A percentile compares a stretch with the other conserved stretches of the same genome.
phyloP scores from a whole-genome alignment of 192 early-diverging fungal genomes.

The Podila verticillata region DNA sequence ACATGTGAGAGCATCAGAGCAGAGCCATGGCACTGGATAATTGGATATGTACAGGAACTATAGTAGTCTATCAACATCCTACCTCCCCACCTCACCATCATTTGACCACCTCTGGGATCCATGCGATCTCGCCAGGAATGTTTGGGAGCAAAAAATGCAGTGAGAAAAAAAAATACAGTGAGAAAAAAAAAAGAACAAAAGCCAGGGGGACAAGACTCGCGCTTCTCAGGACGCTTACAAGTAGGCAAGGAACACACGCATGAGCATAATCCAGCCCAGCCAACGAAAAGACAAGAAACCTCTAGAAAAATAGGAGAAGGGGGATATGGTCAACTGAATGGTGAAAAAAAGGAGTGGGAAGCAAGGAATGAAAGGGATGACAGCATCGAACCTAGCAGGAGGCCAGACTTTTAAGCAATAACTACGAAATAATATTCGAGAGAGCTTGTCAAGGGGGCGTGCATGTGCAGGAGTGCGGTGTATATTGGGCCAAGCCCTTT shows the following conservation, averaged over 20 bases:
- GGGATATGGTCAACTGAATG: constrained; percentile 18
- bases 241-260: background rate
- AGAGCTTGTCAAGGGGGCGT: background rate
- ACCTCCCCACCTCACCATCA: no score
- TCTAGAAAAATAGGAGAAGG: constrained; percentile 41
- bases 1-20: no score
- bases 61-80: no score
- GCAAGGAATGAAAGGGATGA: constrained; percentile 12
- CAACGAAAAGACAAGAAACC: background rate
- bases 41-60: no score
- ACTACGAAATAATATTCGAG: background rate
- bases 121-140: background rate
- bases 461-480: background rate
- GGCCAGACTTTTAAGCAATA: background rate
- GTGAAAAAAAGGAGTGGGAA: constrained; percentile 49
- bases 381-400: constrained; percentile 3
- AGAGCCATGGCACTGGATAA: no score
- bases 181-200: no score
- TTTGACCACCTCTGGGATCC: background rate
- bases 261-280: constrained; percentile 1
- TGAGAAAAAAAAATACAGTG: constrained; percentile 1
- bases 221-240: background rate
- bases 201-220: no score
- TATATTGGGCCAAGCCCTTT: background rate
- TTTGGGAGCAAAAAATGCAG: background rate